Evolutionary conservation across 2,329 filamentous ascomycete genomes (phyloP).

Genomic region (Paraphoma chrysanthemicola): DNA sequence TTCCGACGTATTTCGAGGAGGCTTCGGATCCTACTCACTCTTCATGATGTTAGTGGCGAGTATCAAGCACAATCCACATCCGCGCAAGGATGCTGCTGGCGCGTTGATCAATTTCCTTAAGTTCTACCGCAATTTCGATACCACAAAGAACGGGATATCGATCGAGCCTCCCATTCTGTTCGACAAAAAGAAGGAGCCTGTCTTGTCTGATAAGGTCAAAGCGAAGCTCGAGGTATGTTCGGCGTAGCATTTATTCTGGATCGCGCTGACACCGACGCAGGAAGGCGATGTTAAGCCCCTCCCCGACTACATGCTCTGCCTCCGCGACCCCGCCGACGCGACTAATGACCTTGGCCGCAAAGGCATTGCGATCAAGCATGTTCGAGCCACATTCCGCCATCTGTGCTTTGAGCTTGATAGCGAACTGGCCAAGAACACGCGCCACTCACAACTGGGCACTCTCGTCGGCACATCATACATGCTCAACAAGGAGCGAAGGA

Average conservation of each 20-base stretch:
- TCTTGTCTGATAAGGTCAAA: constrained; percentile 24
- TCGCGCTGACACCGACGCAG: constrained; percentile 21
- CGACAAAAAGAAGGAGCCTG: constrained; percentile 36
- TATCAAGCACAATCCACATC: constrained; percentile 53
- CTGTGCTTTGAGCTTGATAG: constrained; percentile 19
- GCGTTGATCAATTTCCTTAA: constrained; percentile 58
- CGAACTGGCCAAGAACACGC: constrained; percentile 21
- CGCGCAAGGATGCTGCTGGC: constrained; percentile 44
- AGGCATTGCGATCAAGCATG: constrained; percentile 57
- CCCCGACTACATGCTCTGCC: constrained; percentile 52
- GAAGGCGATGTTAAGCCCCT: constrained; percentile 15
- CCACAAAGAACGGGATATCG: constrained; percentile 56
- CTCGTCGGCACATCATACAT: constrained; percentile 29
- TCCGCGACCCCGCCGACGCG: constrained; percentile 67
- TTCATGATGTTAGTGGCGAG: constrained; percentile 65
- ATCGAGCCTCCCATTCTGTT: constrained; percentile 57
- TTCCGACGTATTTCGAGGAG: constrained; percentile 55
- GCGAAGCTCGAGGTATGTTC: constrained; percentile 22
- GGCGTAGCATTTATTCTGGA: background rate
- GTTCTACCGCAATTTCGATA: constrained; percentile 59
- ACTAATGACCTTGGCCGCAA: constrained; percentile 64
- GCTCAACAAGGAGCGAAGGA: constrained; percentile 17
- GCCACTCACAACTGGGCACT: constrained; percentile 23
- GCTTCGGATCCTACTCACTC: constrained; percentile 61
- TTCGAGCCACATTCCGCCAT: constrained; percentile 53